These are phyloP conservation scores for Diaporthe citrichinensis DNA, from an alignment of 2,329 filamentous ascomycete genomes.

Conservation along the genomic window DNA sequence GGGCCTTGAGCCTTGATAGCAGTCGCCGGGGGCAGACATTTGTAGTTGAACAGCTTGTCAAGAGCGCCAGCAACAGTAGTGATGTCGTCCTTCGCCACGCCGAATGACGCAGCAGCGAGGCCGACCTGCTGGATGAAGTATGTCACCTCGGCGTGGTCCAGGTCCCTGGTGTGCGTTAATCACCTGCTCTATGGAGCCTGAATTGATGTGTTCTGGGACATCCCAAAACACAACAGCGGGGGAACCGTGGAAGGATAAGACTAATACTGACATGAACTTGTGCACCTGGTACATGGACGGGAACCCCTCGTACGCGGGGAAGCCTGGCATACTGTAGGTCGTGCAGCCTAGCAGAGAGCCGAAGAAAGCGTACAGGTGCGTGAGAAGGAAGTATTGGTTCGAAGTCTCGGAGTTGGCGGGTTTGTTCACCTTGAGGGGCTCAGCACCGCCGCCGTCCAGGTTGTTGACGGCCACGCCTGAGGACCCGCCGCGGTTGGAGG, in stretches of 20 bases:
- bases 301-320: conserved; percentile 62
- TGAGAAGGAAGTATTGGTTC: conserved; percentile 71
- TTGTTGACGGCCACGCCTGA: conserved; percentile 68
- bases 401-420: conserved; percentile 64
- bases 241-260: no score
- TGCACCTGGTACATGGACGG: conserved; percentile 67
- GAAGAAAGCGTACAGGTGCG: conserved; percentile 74
- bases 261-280: conserved; percentile 65
- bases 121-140: conserved; percentile 74
- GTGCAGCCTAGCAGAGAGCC: conserved; percentile 70
- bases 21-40: conserved; percentile 62
- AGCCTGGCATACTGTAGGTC: conserved; percentile 62
- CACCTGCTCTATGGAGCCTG: no score
- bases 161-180: conserved; percentile 48
- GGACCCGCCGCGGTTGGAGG: conserved; percentile 65
- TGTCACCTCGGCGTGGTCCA: conserved; percentile 63
- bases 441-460: conserved; percentile 71
- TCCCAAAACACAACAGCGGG: no score
- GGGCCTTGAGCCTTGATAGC: conserved; percentile 60
- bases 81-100: conserved; percentile 68
- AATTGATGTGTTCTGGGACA: no score
- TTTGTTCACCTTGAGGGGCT: conserved; percentile 68
- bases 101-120: conserved; percentile 69
- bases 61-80: conserved; percentile 63
- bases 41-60: conserved; percentile 63